A percentile compares a stretch with the other conserved stretches of the same genome.
These are phyloP conservation scores for Coemansia sp. DNA, from an alignment of 192 early-diverging fungal genomes.

Conservation along the genomic window DNA sequence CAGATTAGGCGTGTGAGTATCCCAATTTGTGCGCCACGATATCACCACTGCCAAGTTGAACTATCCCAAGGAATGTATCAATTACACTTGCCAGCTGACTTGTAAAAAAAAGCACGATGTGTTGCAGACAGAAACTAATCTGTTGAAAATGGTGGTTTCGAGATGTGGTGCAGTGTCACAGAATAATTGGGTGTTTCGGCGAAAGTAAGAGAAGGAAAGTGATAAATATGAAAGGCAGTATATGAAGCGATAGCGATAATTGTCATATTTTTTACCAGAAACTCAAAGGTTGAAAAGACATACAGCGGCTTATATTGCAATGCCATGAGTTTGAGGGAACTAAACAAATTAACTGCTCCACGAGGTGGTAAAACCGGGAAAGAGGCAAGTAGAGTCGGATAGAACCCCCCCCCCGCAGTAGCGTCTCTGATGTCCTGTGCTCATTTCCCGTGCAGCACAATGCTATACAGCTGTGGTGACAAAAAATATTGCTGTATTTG, in stretches of 20 bases:
- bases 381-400: conserved; percentile 11
- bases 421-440: background rate
- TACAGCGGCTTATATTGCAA: background rate
- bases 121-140: background rate
- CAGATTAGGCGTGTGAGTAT: background rate
- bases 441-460: background rate
- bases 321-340: conserved; percentile 2
- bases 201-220: background rate
- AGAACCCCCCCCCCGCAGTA: conserved; percentile 10
- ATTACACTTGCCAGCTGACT: background rate
- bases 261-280: background rate
- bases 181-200: background rate
- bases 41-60: background rate
- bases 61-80: background rate
- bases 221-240: background rate
- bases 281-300: background rate
- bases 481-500: background rate
- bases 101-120: background rate
- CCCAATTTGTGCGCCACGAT: background rate
- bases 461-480: background rate
- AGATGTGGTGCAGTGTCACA: background rate
- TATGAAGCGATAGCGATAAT: background rate
- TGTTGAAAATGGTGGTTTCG: background rate
- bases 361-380: conserved; percentile 12
- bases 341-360: conserved; percentile 19